These are phyloP conservation scores for Penicillium psychrofluorescens DNA, from an alignment of 495 filamentous ascomycete species.

Conservation along the genomic window DNA sequence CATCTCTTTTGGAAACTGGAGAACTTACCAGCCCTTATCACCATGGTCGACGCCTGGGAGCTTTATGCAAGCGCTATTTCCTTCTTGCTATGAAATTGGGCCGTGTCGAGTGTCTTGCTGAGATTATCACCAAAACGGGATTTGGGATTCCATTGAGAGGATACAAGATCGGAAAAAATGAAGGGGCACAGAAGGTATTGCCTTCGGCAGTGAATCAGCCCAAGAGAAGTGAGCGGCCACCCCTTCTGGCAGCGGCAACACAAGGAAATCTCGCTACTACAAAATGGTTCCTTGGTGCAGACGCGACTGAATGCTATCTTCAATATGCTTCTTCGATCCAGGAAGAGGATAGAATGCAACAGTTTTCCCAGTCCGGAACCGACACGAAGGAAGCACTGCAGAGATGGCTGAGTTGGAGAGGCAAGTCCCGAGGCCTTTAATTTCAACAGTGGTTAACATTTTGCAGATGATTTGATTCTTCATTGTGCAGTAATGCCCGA, in stretches of 20 bases:
- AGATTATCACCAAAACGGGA: constrained; percentile 47
- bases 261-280: constrained; percentile 50
- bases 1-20: constrained; percentile 37
- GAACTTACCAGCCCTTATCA: constrained; percentile 11
- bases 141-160: constrained; percentile 51
- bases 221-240: constrained; percentile 29
- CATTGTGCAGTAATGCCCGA: constrained; percentile 55
- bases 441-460: background rate
- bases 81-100: constrained; percentile 36
- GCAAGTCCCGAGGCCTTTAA: constrained; percentile 14
- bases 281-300: constrained; percentile 65
- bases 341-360: constrained; percentile 48
- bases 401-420: constrained; percentile 52
- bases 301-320: constrained; percentile 52
- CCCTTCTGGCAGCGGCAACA: constrained; percentile 51
- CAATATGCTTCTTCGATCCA: constrained; percentile 53
- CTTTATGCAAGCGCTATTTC: constrained; percentile 10
- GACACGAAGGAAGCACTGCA: constrained; percentile 53
- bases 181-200: constrained; percentile 36
- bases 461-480: constrained; percentile 51
- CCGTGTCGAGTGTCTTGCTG: constrained; percentile 34
- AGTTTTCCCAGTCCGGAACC: constrained; percentile 42
- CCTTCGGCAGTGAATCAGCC: constrained; percentile 41
- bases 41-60: background rate
- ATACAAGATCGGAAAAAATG: constrained; percentile 51